A percentile compares a stretch with the other conserved stretches of the same genome.
Evolutionary conservation across 352 stramenopile species (phyloP).

Genomic region (Globisporangium viniferum): DNA sequence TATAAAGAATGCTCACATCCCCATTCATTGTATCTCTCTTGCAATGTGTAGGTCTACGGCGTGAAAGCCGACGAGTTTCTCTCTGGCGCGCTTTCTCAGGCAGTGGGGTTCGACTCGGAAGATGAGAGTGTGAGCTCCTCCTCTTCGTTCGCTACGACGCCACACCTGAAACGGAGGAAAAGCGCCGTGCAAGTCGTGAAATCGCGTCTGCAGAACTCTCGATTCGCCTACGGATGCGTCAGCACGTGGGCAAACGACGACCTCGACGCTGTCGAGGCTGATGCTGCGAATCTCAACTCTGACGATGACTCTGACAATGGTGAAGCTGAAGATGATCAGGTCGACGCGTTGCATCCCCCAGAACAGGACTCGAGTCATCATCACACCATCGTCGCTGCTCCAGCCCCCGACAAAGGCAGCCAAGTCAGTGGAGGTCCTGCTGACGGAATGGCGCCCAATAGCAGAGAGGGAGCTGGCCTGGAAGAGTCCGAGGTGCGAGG

Average conservation of each 20-base stretch:
- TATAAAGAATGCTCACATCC: not conserved
- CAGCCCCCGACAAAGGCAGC: not conserved
- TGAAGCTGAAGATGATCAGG: not conserved
- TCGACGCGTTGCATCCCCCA: not conserved
- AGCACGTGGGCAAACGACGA: slow-evolving; percentile 43
- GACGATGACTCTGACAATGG: not conserved
- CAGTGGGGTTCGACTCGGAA: slow-evolving; percentile 25
- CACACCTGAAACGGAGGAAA: slow-evolving; percentile 14
- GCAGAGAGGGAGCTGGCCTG: not conserved
- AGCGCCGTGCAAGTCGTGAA: slow-evolving; percentile 44
- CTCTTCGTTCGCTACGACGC: not conserved
- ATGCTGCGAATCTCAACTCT: not conserved
- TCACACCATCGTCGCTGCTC: no score
- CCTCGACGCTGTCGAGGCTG: slow-evolving; percentile 11
- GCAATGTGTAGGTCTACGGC: slow-evolving; percentile 48
- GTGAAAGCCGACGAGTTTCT: slow-evolving; percentile 57
- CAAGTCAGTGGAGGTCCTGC: not conserved
- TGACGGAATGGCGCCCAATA: not conserved
- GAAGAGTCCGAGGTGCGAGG: not conserved
- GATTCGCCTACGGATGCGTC: slow-evolving; percentile 51
- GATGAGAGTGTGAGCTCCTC: not conserved
- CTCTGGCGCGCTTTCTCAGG: slow-evolving; percentile 47
- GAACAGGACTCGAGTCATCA: not conserved
- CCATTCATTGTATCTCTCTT: not conserved
- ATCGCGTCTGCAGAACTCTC: slow-evolving; percentile 45